These are phyloP conservation scores for Skeletonema tropicum DNA, from an alignment of 108 stramenopile genomes.

Conservation along the genomic window DNA sequence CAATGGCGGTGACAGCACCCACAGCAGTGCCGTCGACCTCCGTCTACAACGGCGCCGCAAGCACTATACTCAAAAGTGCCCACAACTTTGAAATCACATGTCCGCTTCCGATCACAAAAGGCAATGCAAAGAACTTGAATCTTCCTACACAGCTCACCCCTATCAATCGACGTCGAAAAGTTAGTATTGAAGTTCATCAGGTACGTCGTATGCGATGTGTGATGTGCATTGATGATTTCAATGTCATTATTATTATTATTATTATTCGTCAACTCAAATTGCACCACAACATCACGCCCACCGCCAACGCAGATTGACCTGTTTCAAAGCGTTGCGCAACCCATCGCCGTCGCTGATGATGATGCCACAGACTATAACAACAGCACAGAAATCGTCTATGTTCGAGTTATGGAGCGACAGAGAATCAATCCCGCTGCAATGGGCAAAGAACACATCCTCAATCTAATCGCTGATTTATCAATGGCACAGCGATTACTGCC, in stretches of 20 bases:
- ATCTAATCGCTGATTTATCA: too few species aligned
- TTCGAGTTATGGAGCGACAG: constrained; percentile 8
- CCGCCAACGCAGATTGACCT: background rate
- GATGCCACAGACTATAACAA: background rate
- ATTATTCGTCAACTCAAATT: too few species aligned
- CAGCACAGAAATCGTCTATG: constrained; percentile 5
- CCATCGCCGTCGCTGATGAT: constrained; percentile 5
- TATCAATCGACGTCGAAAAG: constrained; percentile 23
- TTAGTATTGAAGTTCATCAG: constrained; percentile 34
- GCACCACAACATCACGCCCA: too few species aligned
- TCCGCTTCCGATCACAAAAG: constrained; percentile 12
- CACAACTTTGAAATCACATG: constrained; percentile 31
- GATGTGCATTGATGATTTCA: background rate
- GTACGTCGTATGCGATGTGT: background rate
- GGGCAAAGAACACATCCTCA: constrained; percentile 3
- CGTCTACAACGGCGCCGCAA: background rate
- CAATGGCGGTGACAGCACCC: background rate
- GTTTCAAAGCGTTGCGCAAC: background rate
- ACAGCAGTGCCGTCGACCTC: background rate
- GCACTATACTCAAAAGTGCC: constrained; percentile 15
- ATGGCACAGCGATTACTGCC: constrained; percentile 5
- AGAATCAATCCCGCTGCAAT: constrained; percentile 16
- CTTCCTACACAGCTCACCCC: constrained; percentile 33
- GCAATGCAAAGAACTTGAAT: constrained; percentile 12
- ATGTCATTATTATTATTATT: too few species aligned